Evolutionary conservation across 306 rosid genomes (phyloP).

Genomic region (Malus sieversii): DNA sequence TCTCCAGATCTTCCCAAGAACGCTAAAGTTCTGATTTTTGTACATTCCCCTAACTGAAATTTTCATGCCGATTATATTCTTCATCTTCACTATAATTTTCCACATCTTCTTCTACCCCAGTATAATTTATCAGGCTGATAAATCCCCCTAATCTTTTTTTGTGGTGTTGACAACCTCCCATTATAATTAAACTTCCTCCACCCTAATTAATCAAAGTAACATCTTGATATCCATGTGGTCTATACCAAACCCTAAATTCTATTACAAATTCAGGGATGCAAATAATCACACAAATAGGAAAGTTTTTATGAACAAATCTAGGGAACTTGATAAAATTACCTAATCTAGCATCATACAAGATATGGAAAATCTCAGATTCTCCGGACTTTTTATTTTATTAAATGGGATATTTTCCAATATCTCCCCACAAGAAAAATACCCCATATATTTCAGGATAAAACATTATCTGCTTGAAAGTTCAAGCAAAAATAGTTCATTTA

Average conservation of each 20-base stretch:
- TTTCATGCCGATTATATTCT: neutral
- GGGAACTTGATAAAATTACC: neutral
- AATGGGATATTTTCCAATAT: neutral
- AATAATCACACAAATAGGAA: neutral
- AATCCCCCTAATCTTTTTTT: neutral
- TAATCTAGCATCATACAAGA: neutral
- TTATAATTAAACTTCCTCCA: neutral
- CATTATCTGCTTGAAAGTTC: neutral
- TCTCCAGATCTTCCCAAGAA: neutral
- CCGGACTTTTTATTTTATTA: neutral
- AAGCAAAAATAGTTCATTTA: constrained; percentile 9
- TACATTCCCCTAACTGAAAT: neutral
- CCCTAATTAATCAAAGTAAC: neutral
- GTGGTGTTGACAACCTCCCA: neutral
- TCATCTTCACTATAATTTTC: neutral
- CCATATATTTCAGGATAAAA: neutral
- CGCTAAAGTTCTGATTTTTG: neutral
- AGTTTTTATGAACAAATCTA: neutral
- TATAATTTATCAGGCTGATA: constrained; percentile 4
- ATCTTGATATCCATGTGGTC: neutral
- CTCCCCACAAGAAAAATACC: neutral
- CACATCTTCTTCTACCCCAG: neutral
- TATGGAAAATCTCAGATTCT: neutral
- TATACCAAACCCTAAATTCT: neutral
- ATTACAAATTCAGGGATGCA: neutral